Percentiles rank a stretch among this genome's conserved stretches.
These are phyloP conservation scores for Penicillium capsulatum DNA, from an alignment of 2,329 filamentous ascomycete genomes.

Conservation along the genomic window DNA sequence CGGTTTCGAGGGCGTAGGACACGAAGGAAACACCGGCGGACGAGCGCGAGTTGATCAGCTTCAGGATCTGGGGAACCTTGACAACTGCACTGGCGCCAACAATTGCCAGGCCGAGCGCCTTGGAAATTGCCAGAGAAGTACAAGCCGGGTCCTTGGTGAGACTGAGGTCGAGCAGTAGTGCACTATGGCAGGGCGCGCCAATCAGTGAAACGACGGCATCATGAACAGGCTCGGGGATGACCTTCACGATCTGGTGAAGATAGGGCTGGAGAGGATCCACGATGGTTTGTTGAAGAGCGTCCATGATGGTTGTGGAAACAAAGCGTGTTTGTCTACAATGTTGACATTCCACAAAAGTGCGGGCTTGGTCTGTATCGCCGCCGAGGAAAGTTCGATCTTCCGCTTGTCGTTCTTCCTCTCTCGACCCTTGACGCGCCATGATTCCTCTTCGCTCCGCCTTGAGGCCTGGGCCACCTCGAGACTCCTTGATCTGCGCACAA, in stretches of 20 bases:
- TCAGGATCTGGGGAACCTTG: conserved; percentile 95
- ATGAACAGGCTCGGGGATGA: conserved; percentile 69
- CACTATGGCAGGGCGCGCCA: conserved; percentile 77
- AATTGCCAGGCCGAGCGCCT: conserved; percentile 89
- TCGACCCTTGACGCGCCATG: conserved; percentile 24
- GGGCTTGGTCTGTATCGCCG: conserved; percentile 27
- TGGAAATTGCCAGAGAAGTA: conserved; percentile 84
- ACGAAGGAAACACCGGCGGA: conserved; percentile 82
- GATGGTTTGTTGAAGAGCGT: conserved; percentile 39
- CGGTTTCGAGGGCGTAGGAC: conserved; percentile 87
- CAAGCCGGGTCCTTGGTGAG: conserved; percentile 67
- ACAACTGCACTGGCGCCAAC: conserved; percentile 85
- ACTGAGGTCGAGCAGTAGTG: conserved; percentile 80
- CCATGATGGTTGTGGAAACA: conserved; percentile 30
- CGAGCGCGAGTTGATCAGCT: conserved; percentile 76
- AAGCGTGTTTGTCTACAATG: conserved; percentile 1
- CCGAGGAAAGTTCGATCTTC: conserved; percentile 27
- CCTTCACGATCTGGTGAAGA: conserved; percentile 65
- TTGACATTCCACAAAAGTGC: conserved; percentile 23
- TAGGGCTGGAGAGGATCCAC: conserved; percentile 44
- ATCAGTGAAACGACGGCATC: conserved; percentile 75
- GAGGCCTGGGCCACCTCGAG: conserved; percentile 31
- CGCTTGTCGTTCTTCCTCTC: conserved; percentile 17
- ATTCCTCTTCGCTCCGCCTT: conserved; percentile 38
- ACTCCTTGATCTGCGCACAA: conserved; percentile 32